Evolutionary conservation across 495 filamentous ascomycete genomes (phyloP).

Genomic region (Stereocaulon alpinum): DNA sequence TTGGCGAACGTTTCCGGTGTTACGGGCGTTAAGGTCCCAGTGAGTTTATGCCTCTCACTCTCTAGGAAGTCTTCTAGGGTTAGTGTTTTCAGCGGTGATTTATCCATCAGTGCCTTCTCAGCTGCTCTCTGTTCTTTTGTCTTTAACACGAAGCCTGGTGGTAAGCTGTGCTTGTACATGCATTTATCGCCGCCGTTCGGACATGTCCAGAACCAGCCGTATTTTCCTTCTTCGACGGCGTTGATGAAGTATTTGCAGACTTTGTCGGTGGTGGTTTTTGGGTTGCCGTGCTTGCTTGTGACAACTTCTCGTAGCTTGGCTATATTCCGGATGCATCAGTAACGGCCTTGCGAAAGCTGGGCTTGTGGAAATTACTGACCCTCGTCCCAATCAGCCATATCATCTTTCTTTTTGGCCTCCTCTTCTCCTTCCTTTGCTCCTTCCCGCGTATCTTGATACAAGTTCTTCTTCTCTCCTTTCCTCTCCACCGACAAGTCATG

Average conservation of each 20-base stretch:
- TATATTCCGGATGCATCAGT: background rate
- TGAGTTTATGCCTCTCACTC: slow-evolving; percentile 85
- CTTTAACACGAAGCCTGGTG: slow-evolving; percentile 91
- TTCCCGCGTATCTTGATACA: slow-evolving; percentile 80
- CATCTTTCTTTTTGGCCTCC: slow-evolving; percentile 75
- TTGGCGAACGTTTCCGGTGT: slow-evolving; percentile 83
- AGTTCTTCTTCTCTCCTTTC: slow-evolving; percentile 80
- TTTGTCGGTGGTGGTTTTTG: slow-evolving; percentile 90
- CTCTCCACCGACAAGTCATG: slow-evolving; percentile 85
- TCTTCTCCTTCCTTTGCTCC: slow-evolving; percentile 52
- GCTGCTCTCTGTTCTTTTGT: slow-evolving; percentile 94
- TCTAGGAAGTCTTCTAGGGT: slow-evolving; percentile 97
- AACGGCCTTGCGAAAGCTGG: background rate
- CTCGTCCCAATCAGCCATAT: slow-evolving; percentile 93
- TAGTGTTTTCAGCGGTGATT: slow-evolving; percentile 85
- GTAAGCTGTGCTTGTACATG: slow-evolving; percentile 95
- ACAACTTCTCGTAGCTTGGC: slow-evolving; percentile 88
- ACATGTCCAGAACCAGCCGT: slow-evolving; percentile 98
- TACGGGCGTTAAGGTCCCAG: slow-evolving; percentile 82
- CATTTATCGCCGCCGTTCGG: slow-evolving; percentile 95
- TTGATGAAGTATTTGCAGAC: slow-evolving; percentile 99
- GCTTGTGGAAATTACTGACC: background rate
- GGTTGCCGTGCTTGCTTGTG: slow-evolving; percentile 93
- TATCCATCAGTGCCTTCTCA: slow-evolving; percentile 96
- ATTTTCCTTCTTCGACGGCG: slow-evolving; percentile 95